These are phyloP conservation scores for Groenewaldozyma sp. DNA, from an alignment of 1,139 yeast genomes.

Conservation along the genomic window DNA sequence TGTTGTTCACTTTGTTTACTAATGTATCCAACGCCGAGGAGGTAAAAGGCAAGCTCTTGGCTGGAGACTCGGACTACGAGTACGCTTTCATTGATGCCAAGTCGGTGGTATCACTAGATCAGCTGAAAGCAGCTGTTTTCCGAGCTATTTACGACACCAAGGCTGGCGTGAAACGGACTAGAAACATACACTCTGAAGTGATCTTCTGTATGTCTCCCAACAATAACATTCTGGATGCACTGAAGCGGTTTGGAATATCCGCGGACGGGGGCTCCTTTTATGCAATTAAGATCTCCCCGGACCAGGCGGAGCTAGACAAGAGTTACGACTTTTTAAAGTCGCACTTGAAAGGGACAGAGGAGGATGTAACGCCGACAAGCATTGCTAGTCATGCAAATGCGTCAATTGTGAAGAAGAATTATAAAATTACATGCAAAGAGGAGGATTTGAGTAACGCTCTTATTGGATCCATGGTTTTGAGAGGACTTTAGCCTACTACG, in stretches of 20 bases:
- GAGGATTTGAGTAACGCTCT: constrained; percentile 6
- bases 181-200: constrained; percentile 43
- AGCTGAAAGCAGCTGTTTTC: constrained; percentile 40
- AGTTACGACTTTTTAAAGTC: constrained; percentile 9
- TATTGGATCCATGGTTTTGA: constrained; percentile 11
- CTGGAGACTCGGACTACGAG: constrained; percentile 33
- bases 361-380: constrained; percentile 27
- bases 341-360: constrained; percentile 14
- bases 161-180: constrained; percentile 38
- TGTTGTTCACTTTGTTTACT: constrained; percentile 33
- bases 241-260: constrained; percentile 39
- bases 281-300: constrained; percentile 30
- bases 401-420: constrained; percentile 30
- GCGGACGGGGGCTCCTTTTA: constrained; percentile 31
- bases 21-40: constrained; percentile 36
- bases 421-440: constrained; percentile 17
- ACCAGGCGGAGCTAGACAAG: constrained; percentile 5
- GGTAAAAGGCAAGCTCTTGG: constrained; percentile 28
- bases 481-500: constrained; percentile 10
- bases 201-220: constrained; percentile 45
- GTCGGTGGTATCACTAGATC: constrained; percentile 38
- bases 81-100: constrained; percentile 43
- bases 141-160: constrained; percentile 39
- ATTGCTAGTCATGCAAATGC: constrained; percentile 28
- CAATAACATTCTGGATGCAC: constrained; percentile 41